Evolutionary conservation across 306 rosid species (phyloP), one percentile per base, ranked within the genome.

Genomic region (Senna tora): DNA sequence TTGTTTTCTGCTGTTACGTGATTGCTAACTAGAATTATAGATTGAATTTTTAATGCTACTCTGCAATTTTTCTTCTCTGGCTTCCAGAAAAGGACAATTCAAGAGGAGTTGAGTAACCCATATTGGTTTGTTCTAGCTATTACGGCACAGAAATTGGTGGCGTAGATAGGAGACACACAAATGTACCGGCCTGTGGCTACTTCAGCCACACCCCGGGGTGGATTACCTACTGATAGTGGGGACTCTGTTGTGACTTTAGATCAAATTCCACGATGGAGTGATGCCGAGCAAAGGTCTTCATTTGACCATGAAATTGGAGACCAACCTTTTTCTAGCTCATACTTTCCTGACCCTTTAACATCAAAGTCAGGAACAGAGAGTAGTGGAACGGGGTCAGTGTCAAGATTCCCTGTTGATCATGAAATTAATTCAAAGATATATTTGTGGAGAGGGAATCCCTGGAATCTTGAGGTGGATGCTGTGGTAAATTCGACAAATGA

Each of bases 401-500:
- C 96, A 1, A 88, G 96, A 71, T 95, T 95, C 87, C 99, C 97
- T 0, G 93, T 95, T 52, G 88, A 89, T 57, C 92, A 88, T 53
- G 97, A 95, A 52, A 79, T 88, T 71, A 91, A 91, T 77, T 87
- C 79, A 0, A 92, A 81, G 92, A 87, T 92, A 81, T 95, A 91
- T 79, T 80, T 95, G 56, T 95, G 99, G 99, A 89, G 96, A 77
- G 99, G 99, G 62, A 73, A 85, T 71, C 97, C 99, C 2, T 95
- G 99, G 99, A 95, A 89, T 84, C 92, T 95, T 28, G 99, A 95
- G 82, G 99, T 91, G 77, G 99, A 95, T 87, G 96, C 97, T 42
- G 96, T 95, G 49, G 97, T 95, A 69, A 95, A 95, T 85, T 89
- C 99, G 2, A 95, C 94, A 49, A 89, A 86, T 43, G 91, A 86